Evolutionary conservation across 208 protist species (phyloP), one percentile per base, ranked within the genome.

Genomic region (Naegleria lovaniensis): DNA sequence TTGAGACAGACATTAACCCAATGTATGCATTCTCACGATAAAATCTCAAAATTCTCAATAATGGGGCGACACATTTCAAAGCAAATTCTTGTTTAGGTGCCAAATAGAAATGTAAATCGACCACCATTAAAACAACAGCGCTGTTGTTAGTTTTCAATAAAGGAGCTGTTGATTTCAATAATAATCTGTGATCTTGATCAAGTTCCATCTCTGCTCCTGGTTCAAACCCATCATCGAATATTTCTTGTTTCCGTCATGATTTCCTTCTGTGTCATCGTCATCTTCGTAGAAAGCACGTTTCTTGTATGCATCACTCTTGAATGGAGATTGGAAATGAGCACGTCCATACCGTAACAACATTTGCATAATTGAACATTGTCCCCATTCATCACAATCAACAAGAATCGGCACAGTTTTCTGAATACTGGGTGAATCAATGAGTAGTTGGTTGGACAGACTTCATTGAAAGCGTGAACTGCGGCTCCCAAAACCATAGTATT

Each of bases 301-400:
- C 36, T 88, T 36, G 48, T 19, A 22, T 55, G 11, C n/a, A n/a
- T 41, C 83, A 33, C 90, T 29, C 39, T 36, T 40, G 91, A 91
- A 94, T 6, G 97, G 98, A 91, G 97, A 94, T 67, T 91, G 90
- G 92, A 99, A 99, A 88, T 98, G 96, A 39, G 94, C 96, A 36
- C 98, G 95, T 3, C 95, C 96, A 94, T 99, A 99, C 88, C 97
- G 94, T 19, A 97, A 93, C 40, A 99, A 93, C 29, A 97, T 86
- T 39, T 95, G 94, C 43, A 99, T 92, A 29, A 97, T 94, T 9
- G 95, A 90, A 38, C 97, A 94, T 94, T 99, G 98, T 16, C 96
- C 96, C 96, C 97, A 99, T 93, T 99, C 97, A 89, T 99, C 98
- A 76, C 97, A 94, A 79, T 98, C 94, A 33, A 94, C 90, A 99